Percentiles rank a stretch among this genome's conserved stretches.
Evolutionary conservation across 1,284 basidiomycete genomes (phyloP).

Genomic region (Omphalotus olearius): DNA sequence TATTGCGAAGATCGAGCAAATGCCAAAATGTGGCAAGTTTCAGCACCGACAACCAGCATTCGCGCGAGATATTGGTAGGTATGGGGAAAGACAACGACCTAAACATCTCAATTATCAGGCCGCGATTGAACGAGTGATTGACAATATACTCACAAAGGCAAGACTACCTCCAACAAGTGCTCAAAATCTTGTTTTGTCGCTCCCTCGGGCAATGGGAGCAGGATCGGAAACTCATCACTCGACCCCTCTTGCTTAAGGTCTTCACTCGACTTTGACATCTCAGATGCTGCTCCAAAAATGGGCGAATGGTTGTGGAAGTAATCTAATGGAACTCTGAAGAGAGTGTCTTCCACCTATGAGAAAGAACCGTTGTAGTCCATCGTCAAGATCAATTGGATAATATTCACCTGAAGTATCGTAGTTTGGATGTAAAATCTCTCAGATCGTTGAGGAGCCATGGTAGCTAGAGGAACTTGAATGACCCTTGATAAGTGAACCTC

Average conservation of each 20-base stretch:
- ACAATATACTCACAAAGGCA: slow-evolving; percentile 49
- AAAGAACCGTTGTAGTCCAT: too few relatives aligned
- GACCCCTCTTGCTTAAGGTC: too few relatives aligned
- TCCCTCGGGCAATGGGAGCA: neutral
- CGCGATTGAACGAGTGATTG: neutral
- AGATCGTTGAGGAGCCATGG: too few relatives aligned
- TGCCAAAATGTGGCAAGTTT: slow-evolving; percentile 25
- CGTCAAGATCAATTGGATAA: too few relatives aligned
- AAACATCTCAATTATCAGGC: neutral
- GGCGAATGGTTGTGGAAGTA: neutral
- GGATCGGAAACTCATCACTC: neutral
- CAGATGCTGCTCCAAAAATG: neutral
- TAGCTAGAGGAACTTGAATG: too few relatives aligned
- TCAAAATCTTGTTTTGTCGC: slow-evolving; percentile 43
- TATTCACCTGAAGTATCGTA: too few relatives aligned
- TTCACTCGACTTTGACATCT: neutral
- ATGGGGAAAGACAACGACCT: neutral
- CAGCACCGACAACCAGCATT: slow-evolving; percentile 25
- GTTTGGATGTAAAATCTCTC: too few relatives aligned
- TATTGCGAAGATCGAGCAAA: slow-evolving; percentile 20
- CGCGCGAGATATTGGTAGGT: neutral
- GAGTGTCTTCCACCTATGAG: too few relatives aligned
- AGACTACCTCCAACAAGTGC: slow-evolving; percentile 57
- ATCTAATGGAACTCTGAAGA: too few relatives aligned
- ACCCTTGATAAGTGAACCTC: too few relatives aligned